Evolutionary conservation across 306 rosid genomes (phyloP), one percentile per base, ranked within the genome.

Genomic region (Lupinus albus): DNA sequence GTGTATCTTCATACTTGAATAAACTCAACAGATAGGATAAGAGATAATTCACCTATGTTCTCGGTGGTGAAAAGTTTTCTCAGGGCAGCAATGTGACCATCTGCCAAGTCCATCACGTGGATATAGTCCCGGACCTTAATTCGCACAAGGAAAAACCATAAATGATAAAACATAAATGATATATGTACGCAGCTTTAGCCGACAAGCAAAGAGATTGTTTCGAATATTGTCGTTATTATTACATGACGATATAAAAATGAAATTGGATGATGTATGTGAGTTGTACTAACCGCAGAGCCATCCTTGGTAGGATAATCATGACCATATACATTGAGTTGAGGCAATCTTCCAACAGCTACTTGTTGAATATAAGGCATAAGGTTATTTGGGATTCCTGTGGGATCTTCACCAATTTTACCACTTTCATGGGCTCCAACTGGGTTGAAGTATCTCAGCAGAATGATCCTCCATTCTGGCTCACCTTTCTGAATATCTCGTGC

Each of bases 81-180:
- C 72, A 93, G 62, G 48, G 99, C 99, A 65, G 99, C 94, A 64
- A 90, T 88, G 80, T 93, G 99, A 25, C 99, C 99, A 70, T 93
- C 97, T n/a, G 99, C 99, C 14, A 90, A 76, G 86, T 93, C 99
- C 97, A 93, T 93, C 35, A 93, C 99, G 82, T 93, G 99, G 77
- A 93, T 90, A 61, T 89, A 93, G 86, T 93, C 99, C 50, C 99
- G 88, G 48, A 93, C 55, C 98, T 93, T 77, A 55, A 71, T 76
- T 80, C 42, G 70, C 36, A 54, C 17, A 55, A 33, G 15, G 44
- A 52, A 48, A 52, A 32, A 57, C 11, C n/a, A n/a, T n/a, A n/a
- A n/a, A n/a, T n/a, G n/a, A n/a, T n/a, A n/a, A n/a, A n/a, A n/a
- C n/a, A n/a, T n/a, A n/a, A n/a, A n/a, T n/a, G n/a, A n/a, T n/a